Evolutionary conservation across 2,329 filamentous ascomycete genomes (phyloP).

Genomic region (Trichoderma arundinaceum): DNA sequence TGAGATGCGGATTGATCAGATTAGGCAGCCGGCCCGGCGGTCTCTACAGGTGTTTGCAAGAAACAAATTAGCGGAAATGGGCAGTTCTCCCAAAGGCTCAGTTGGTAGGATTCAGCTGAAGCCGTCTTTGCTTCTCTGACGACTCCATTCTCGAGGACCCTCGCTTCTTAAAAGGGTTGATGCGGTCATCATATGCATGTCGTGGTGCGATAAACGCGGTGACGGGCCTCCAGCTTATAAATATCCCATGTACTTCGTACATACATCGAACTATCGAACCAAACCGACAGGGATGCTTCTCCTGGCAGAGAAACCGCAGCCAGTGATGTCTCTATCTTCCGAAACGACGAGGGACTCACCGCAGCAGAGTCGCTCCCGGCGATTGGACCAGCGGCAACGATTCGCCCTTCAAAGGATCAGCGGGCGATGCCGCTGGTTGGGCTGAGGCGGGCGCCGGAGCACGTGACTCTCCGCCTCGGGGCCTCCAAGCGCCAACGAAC

Average conservation of each 20-base stretch:
- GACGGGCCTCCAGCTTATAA: background rate
- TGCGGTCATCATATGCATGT: background rate
- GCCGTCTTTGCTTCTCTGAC: background rate
- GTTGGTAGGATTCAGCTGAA: background rate
- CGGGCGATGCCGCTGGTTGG: background rate
- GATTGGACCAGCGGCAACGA: constrained; percentile 27
- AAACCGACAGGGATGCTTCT: background rate
- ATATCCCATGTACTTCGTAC: background rate
- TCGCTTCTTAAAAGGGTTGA: background rate
- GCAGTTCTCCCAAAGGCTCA: background rate
- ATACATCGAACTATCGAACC: background rate
- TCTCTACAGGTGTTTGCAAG: background rate
- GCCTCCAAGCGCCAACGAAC: constrained; percentile 19
- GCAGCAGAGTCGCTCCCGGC: background rate
- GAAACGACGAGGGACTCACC: constrained; percentile 21
- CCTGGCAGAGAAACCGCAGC: background rate
- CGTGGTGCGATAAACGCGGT: background rate
- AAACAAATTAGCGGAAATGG: background rate
- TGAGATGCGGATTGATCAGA: background rate
- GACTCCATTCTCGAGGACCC: background rate
- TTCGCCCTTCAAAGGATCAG: background rate
- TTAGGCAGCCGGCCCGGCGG: background rate
- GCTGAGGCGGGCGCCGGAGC: background rate
- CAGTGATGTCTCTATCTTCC: background rate
- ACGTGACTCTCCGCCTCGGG: constrained; percentile 23